Base-by-base conservation (phyloP, 2,329 filamentous ascomycete genomes). In the Chalaropsis ovoidea region DNA sequence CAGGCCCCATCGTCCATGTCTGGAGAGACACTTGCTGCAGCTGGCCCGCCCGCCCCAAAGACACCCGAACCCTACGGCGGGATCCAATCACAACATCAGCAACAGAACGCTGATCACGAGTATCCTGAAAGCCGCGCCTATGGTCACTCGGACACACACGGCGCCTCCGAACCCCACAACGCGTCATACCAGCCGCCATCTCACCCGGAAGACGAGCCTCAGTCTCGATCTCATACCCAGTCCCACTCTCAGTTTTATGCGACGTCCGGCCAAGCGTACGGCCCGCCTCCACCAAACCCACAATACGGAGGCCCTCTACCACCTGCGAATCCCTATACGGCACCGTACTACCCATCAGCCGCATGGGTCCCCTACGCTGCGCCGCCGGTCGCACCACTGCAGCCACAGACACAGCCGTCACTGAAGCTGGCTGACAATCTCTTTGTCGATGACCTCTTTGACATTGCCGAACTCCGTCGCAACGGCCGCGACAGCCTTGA, bases 381-480 rank as follows among this genome's bases (percentile, higher is more conserved):
- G 13, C 52, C 52, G 1, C 52, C 52, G 17, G 52, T n/a, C 49
- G 27, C 54, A 5, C 17, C 62, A 13, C 62, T 49, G 39, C 58
- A 61, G 45, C 45, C 17, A 31, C 64, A 62, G 43, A 4, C 43
- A n/a, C 58, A 62, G 15, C 19, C 52, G 22, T 58, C 27, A 11
- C 52, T 58, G 19, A 62, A 39, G 45, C 43, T 11, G 19, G 31
- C 47, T 11, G 27, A 58, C 7, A 58, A 39, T 13, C 35, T 35
- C 17, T 63, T 62, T 13, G 41, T 58, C 41, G 65, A 66, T 31
- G 49, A 62, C 3, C 49, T 42, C 10, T 66, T 58, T 43, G 27
- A 66, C 49, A 66, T 66, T 41, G 19, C 47, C 13, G 43, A 60
- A 1, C 60, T 66, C 13, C 65, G 65, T 17, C 52, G 60, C 13